A percentile compares a stretch with the other conserved stretches of the same genome.
phyloP scores from a whole-genome alignment of 1,284 basidiomycete species.

The Stygiomarasmius scandens region DNA sequence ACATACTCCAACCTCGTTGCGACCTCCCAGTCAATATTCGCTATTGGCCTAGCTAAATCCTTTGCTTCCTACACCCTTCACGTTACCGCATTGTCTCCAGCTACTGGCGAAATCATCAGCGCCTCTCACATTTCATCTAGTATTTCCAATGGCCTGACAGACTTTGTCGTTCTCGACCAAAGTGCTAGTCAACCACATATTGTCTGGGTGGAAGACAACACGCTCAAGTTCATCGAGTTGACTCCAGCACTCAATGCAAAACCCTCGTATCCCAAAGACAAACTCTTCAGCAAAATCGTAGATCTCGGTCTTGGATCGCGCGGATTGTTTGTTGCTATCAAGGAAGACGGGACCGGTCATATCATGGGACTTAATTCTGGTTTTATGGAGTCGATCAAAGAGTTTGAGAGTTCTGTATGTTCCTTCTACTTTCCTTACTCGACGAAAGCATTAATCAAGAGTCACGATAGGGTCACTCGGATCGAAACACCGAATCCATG shows the following conservation, averaged over 20 bases:
- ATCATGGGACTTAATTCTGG: constrained; percentile 53
- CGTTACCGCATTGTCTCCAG: constrained; percentile 58
- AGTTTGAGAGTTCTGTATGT: constrained; percentile 63
- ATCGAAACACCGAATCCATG: constrained; percentile 46
- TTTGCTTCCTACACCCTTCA: constrained; percentile 67
- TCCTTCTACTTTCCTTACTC: constrained; percentile 5
- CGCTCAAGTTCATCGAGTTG: constrained; percentile 55
- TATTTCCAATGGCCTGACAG: constrained; percentile 49
- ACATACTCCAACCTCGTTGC: constrained; percentile 65
- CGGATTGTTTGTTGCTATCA: constrained; percentile 57
- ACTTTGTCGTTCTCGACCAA: constrained; percentile 42
- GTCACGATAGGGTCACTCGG: constrained; percentile 37
- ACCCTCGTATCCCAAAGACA: constrained; percentile 42
- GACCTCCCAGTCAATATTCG: constrained; percentile 59
- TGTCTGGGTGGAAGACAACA: constrained; percentile 69
- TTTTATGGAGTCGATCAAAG: constrained; percentile 50
- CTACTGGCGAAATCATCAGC: constrained; percentile 56
- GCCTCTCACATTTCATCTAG: constrained; percentile 60
- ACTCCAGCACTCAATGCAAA: constrained; percentile 57
- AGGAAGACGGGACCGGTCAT: constrained; percentile 55
- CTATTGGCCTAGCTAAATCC: constrained; percentile 70
- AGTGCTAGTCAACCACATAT: constrained; percentile 40
- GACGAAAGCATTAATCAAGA: constrained; percentile 8
- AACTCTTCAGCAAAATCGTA: constrained; percentile 49
- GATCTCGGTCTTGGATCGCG: constrained; percentile 54